phyloP scores from a whole-genome alignment of 2,329 filamentous ascomycete genomes.

The Penicillium sp. region DNA sequence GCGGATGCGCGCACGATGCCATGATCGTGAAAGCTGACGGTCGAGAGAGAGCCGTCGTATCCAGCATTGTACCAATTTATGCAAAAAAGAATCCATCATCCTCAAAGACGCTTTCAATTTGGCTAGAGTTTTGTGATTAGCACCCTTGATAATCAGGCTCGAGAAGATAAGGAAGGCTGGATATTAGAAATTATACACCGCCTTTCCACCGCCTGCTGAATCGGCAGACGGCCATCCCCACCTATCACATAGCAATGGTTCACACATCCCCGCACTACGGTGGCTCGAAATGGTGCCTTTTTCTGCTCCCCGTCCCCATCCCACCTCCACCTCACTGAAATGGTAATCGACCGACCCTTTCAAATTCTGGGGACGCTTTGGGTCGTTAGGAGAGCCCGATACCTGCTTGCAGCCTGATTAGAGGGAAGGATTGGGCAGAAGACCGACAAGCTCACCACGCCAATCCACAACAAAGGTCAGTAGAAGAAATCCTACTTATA shows the following conservation, averaged over 20 bases:
- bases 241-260: neutral
- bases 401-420: neutral
- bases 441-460: neutral
- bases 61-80: neutral
- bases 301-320: no score
- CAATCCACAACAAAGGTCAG: neutral
- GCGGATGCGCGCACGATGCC: constrained; percentile 37
- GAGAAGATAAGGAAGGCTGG: neutral
- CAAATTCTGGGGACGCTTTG: neutral
- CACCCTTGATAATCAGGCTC: neutral
- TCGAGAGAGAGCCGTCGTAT: neutral
- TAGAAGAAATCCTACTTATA: neutral
- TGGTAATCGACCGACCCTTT: neutral
- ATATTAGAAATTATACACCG: neutral
- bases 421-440: neutral
- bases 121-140: neutral
- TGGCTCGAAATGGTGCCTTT: neutral
- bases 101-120: neutral
- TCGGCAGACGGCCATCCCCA: neutral
- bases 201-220: neutral
- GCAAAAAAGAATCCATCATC: neutral
- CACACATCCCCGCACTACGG: neutral
- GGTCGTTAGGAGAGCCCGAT: neutral
- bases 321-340: neutral
- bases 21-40: constrained; percentile 12